Evolutionary conservation across 345 rosid species (phyloP), one percentile per base, ranked within the genome.

Genomic region (Crucihimalaya himalaica): DNA sequence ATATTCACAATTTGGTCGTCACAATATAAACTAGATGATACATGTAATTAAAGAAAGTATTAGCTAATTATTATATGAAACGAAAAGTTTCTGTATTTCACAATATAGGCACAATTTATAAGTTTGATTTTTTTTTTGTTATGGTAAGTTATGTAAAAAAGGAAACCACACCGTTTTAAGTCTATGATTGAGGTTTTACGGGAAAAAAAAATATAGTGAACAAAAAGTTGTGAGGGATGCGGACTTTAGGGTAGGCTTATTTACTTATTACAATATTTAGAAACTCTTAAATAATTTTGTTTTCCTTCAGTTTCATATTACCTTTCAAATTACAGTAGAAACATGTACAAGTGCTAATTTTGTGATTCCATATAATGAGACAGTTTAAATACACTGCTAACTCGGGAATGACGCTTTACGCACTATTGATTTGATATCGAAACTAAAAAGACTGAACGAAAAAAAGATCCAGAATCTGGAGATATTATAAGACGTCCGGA

Each of bases 1-100:
- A 70, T 76, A 54, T 76, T 62, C 60, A 76, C 80, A 69, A 63
- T 70, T 63, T 63, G 71, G 37, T 47, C n/a, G 47, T 55, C 53
- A 15, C 34, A 13, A 19, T 27, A 18, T 28, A 55, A 53, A 4
- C 40, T 52, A 31, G 40, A 32, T 75, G 74, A 25, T 19, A 4
- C 50, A 52, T 18, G 63, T 67, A 51, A 45, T 51, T 60, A 51
- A 37, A 60, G 79, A 50, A 71, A 61, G 31, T 50, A 27, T 56
- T 42, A 40, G 10, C 43, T 8, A 28, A 18, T 23, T 51, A 53
- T 37, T 16, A 12, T 23, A 13, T 3, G 23, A 34, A 34, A 66
- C n/a, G 23, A 50, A 15, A 34, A 35, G 39, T 35, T 12, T 19
- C 2, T 48, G 19, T 29, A 28, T 63, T 28, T 28, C 7, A 23